Percentiles rank a stretch among this genome's conserved stretches.
phyloP scores from a whole-genome alignment of 1,284 basidiomycete genomes.

The Tremellales sp. region DNA sequence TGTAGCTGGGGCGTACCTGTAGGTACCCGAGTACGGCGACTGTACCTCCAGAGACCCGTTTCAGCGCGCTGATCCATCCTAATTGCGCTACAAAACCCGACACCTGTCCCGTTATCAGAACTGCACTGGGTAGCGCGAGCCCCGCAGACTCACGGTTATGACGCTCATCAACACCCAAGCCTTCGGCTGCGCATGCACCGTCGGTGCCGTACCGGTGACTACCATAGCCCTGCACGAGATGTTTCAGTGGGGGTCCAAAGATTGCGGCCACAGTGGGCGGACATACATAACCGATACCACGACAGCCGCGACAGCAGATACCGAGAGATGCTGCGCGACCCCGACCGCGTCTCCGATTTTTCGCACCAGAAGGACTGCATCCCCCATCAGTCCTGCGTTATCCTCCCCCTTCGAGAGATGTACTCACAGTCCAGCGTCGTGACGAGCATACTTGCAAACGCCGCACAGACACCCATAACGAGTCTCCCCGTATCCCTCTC shows the following conservation, averaged over 20 bases:
- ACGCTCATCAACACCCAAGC: background rate
- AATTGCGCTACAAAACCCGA: conserved; percentile 3
- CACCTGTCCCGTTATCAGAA: background rate
- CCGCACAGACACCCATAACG: background rate
- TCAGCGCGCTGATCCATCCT: background rate
- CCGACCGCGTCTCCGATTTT: background rate
- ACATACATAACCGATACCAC: background rate
- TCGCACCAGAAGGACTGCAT: background rate
- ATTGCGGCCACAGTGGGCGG: background rate
- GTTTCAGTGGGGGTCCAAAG: background rate
- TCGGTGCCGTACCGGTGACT: background rate
- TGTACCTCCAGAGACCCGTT: conserved; percentile 1
- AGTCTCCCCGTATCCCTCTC: background rate
- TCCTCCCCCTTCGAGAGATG: background rate
- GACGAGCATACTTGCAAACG: background rate
- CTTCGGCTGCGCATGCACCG: background rate
- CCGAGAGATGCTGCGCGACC: background rate
- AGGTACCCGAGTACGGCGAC: conserved; percentile 7
- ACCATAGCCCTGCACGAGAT: background rate
- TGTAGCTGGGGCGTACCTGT: conserved; percentile 1
- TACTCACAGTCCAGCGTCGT: background rate
- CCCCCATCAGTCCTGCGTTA: background rate
- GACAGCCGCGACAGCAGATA: background rate
- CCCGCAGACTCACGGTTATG: background rate
- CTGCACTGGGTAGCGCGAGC: background rate